Evolutionary conservation across 805 yeast genomes (phyloP), one percentile per base, ranked within the genome.

Genomic region (Candida taoyuanica): DNA sequence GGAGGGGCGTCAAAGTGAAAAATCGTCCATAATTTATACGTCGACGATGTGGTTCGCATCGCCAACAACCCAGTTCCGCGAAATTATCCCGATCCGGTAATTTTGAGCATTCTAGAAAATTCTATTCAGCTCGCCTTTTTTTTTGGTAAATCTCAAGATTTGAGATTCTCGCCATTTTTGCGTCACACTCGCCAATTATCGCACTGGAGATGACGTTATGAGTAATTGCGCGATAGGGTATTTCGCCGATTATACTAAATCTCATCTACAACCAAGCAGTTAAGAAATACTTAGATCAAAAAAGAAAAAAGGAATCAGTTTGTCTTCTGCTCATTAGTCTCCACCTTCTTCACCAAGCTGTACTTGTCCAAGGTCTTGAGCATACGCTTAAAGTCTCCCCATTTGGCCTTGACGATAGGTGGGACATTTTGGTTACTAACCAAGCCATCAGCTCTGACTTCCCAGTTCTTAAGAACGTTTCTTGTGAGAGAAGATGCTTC

Each of bases 401-500:
- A 79, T 37, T 46, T 56, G 36, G 64, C 59, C 58, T 72, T 77
- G 36, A 68, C 62, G 5, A 51, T 48, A 11, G 74, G 71, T 14
- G 83, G 81, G 15, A 77, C 64, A n/a, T 65, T 50, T 30, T 81
- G 74, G 39, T 76, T 73, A 29, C 68, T 57, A 29, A 78, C 63
- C 14, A 78, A 40, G 15, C 81, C 77, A 57, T 81, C 84, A 34
- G 74, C 49, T 49, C 81, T 68, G 33, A 83, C 79, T 60, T 85
- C 94, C 67, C 81, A 67, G 36, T 71, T 67, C 64, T 82, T 78
- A 56, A 86, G 67, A 23, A 77, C 78, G 46, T 73, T 66, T 62
- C 85, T 80, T 39, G 87, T 81, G 65, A 78, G 79, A 21, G 76
- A 67, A 3, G 93, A 82, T 49, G 77, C 78, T 56, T 86, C 94